These are phyloP conservation scores for Dictyostelium firmibasis DNA, from an alignment of 78 protist species.

Conservation along the genomic window DNA sequence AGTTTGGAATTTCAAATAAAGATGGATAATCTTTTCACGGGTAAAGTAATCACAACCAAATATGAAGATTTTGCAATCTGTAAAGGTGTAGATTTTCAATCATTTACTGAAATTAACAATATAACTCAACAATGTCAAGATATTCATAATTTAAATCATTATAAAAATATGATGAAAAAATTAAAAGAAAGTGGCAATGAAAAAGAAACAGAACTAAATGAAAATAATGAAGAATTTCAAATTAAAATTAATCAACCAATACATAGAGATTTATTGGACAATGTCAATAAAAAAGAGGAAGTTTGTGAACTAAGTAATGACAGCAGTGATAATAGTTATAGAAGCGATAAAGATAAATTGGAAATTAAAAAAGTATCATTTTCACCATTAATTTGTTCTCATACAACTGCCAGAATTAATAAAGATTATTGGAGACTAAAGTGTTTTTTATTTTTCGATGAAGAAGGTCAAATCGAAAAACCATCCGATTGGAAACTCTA, in stretches of 20 bases:
- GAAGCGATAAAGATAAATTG: not conserved
- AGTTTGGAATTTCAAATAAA: not conserved
- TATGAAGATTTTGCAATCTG: slow-evolving; percentile 15
- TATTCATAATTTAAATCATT: not conserved
- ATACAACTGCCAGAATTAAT: not conserved
- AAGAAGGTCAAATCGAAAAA: slow-evolving; percentile 26
- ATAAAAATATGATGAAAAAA: not conserved
- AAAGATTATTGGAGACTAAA: slow-evolving; percentile 36
- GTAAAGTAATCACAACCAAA: not conserved
- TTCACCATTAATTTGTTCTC: slow-evolving; percentile 19
- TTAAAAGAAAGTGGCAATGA: not conserved
- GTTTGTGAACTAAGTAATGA: no score
- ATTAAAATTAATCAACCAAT: not conserved
- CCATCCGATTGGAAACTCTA: not conserved
- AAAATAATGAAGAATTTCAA: not conserved
- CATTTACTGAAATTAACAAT: not conserved
- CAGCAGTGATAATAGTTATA: not conserved
- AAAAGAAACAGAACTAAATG: not conserved
- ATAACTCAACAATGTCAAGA: not conserved
- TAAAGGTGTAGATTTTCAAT: slow-evolving; percentile 5
- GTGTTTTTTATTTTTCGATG: slow-evolving; percentile 12
- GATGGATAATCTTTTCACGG: not conserved
- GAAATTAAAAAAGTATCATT: not conserved
- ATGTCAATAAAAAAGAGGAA: not conserved
- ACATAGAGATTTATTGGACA: not conserved